These are phyloP conservation scores for Trichomonas gallinae DNA, from an alignment of 208 protist species.

Conservation along the genomic window DNA sequence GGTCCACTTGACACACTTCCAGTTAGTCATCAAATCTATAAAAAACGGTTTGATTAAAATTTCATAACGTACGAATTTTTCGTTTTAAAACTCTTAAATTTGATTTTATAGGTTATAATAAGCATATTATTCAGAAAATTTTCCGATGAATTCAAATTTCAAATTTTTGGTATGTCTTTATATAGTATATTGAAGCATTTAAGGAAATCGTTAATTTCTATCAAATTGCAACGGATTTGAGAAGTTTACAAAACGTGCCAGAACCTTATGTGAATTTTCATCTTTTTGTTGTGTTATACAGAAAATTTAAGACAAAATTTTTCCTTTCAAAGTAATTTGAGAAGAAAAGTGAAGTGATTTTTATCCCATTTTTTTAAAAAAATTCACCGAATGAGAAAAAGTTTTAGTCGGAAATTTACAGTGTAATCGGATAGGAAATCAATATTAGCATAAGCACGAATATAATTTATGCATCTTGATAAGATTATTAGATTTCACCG, in stretches of 20 bases:
- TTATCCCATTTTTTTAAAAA: too few species aligned
- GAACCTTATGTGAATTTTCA: too few species aligned
- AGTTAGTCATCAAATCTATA: neutral
- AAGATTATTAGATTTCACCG: too few species aligned
- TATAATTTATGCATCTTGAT: too few species aligned
- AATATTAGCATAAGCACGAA: too few species aligned
- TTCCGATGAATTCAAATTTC: neutral
- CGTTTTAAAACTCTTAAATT: neutral
- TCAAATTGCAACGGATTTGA: neutral
- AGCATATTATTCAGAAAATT: neutral
- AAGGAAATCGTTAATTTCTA: neutral
- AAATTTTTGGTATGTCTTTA: neutral
- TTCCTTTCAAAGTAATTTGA: too few species aligned
- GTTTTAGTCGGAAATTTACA: too few species aligned
- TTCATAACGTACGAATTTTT: neutral
- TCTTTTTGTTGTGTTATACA: too few species aligned
- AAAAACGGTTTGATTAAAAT: neutral
- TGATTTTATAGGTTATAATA: neutral
- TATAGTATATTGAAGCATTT: neutral
- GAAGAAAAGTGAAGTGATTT: too few species aligned
- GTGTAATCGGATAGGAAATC: too few species aligned
- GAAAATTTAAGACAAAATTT: too few species aligned
- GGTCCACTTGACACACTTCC: neutral
- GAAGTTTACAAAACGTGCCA: neutral
- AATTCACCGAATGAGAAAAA: too few species aligned